Evolutionary conservation across 441 rosid species (phyloP).

Genomic region (Populus tomentosa): DNA sequence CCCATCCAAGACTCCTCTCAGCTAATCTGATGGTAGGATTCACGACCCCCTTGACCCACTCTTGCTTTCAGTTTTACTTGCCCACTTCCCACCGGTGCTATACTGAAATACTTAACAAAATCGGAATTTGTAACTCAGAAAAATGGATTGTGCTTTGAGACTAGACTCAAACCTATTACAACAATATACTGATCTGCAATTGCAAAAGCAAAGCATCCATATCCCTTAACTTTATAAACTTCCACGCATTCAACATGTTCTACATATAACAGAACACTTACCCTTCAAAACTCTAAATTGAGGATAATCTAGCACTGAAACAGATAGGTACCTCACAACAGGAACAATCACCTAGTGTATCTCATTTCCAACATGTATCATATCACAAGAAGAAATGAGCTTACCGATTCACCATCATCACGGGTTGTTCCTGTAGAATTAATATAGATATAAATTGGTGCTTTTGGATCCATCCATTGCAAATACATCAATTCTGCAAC

Average conservation of each 20-base stretch:
- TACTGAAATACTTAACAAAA: not conserved
- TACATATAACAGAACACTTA: not conserved
- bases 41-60: not conserved
- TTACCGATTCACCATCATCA: slow-evolving; percentile 88
- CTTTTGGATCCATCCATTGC: slow-evolving; percentile 68
- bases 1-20: not conserved
- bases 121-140: not conserved
- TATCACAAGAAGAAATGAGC: slow-evolving; percentile 11
- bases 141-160: not conserved
- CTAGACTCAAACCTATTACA: not conserved
- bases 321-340: not conserved
- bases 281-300: not conserved
- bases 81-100: not conserved
- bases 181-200: not conserved
- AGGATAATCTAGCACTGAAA: not conserved
- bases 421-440: slow-evolving; percentile 91
- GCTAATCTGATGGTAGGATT: not conserved
- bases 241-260: not conserved
- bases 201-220: not conserved
- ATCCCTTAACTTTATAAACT: not conserved
- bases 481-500: slow-evolving; percentile 77
- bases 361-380: not conserved
- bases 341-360: not conserved
- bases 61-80: not conserved
- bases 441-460: slow-evolving; percentile 69